Conservation (phyloP, 371 early-diverging fungal species). For the Mortierella sp. region DNA sequence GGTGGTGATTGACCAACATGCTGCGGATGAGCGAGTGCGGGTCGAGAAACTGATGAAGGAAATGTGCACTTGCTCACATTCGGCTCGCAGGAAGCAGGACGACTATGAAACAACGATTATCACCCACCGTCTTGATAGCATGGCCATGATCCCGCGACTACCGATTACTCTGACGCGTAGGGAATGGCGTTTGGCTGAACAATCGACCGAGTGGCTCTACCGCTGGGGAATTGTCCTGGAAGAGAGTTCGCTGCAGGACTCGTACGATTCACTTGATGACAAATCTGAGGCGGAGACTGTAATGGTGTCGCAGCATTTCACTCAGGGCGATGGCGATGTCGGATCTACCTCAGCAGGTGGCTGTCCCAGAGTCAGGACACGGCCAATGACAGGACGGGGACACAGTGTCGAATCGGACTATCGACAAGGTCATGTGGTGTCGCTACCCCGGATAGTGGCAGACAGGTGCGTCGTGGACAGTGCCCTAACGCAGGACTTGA, state of each 20-base stretch:
- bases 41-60: slow-evolving; percentile 70
- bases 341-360: not conserved
- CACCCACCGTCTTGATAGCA: slow-evolving; percentile 53
- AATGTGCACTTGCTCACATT: slow-evolving; percentile 40
- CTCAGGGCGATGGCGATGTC: not conserved
- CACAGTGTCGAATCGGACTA: slow-evolving; percentile 23
- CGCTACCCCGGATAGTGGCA: slow-evolving; percentile 70
- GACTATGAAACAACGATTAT: not conserved
- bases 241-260: not conserved
- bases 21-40: slow-evolving; percentile 86
- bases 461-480: slow-evolving; percentile 73
- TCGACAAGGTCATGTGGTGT: slow-evolving; percentile 50
- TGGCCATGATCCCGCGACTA: slow-evolving; percentile 65
- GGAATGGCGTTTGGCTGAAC: slow-evolving; percentile 57
- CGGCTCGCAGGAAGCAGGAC: not conserved
- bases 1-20: slow-evolving; percentile 87
- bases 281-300: not conserved
- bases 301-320: slow-evolving; percentile 57
- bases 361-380: not conserved
- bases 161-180: slow-evolving; percentile 59
- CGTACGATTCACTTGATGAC: not conserved
- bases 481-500: slow-evolving; percentile 63
- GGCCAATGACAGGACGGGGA: not conserved
- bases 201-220: slow-evolving; percentile 54
- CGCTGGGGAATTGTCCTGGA: slow-evolving; percentile 74